These are phyloP conservation scores for Ophiocordyceps camponoti-rufipedis DNA, from an alignment of 2,329 filamentous ascomycete genomes.

Conservation along the genomic window DNA sequence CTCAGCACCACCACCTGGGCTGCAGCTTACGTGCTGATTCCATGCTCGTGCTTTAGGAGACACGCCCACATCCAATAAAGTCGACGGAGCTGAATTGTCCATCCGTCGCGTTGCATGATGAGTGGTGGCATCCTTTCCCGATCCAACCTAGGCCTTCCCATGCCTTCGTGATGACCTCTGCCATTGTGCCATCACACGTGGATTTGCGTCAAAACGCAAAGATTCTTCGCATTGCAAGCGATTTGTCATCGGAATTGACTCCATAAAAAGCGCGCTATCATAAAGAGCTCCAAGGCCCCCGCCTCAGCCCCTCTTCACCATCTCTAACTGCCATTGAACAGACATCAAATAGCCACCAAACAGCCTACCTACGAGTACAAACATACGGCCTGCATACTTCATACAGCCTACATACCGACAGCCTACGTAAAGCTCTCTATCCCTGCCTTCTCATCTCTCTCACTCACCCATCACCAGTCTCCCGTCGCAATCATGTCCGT, in stretches of 20 bases:
- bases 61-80: not conserved
- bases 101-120: not conserved
- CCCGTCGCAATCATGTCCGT: constrained; percentile 1
- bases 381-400: too few relatives aligned
- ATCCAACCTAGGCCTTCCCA: not conserved
- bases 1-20: not conserved
- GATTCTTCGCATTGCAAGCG: not conserved
- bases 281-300: not conserved
- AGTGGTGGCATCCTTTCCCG: not conserved
- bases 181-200: not conserved
- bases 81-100: not conserved
- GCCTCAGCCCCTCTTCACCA: not conserved
- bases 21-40: not conserved
- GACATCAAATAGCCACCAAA: too few relatives aligned
- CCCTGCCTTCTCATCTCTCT: not conserved
- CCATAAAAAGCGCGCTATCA: not conserved
- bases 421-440: too few relatives aligned
- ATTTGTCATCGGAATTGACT: not conserved
- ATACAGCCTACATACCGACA: too few relatives aligned
- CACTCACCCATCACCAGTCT: not conserved
- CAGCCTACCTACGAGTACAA: too few relatives aligned
- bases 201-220: not conserved
- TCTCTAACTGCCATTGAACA: too few relatives aligned
- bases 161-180: not conserved
- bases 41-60: not conserved